Conservation (phyloP, 1,139 yeast genomes). For the Maudiozyma humilis region DNA sequence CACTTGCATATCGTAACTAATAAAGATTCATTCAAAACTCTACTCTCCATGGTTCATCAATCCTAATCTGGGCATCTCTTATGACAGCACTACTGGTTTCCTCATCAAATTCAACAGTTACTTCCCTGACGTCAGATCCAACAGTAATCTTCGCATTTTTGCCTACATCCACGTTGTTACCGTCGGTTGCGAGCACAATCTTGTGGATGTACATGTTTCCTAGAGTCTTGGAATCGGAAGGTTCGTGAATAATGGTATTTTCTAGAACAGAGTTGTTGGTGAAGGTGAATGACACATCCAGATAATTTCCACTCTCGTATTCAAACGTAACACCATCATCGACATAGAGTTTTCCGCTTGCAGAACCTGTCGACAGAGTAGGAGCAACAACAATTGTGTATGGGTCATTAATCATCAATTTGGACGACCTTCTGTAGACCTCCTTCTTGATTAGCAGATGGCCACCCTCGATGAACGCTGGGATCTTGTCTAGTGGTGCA, state of each 20-base stretch:
- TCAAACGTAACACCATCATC: slow-evolving; percentile 79
- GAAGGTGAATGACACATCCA: slow-evolving; percentile 36
- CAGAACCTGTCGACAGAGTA: slow-evolving; percentile 38
- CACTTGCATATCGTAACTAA: background rate
- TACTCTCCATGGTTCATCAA: slow-evolving; percentile 47
- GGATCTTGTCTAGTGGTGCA: slow-evolving; percentile 57
- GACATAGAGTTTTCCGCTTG: slow-evolving; percentile 57
- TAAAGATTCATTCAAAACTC: slow-evolving; percentile 13
- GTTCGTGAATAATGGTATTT: slow-evolving; percentile 16
- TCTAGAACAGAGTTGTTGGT: slow-evolving; percentile 24
- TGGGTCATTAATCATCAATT: slow-evolving; percentile 74
- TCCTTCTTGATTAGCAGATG: slow-evolving; percentile 59
- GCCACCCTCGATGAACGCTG: slow-evolving; percentile 74
- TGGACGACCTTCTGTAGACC: slow-evolving; percentile 72
- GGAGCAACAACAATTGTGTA: slow-evolving; percentile 67
- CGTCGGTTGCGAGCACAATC: slow-evolving; percentile 46
- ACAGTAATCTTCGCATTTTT: slow-evolving; percentile 33
- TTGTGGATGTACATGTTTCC: slow-evolving; percentile 43
- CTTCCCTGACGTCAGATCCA: slow-evolving; percentile 34
- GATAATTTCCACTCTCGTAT: slow-evolving; percentile 44
- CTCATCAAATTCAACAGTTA: slow-evolving; percentile 23
- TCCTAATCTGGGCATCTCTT: slow-evolving; percentile 46
- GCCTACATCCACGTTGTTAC: slow-evolving; percentile 11
- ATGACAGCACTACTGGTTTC: slow-evolving; percentile 32
- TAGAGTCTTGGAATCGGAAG: slow-evolving; percentile 19